Percentiles rank a stretch among this genome's conserved stretches.
These are phyloP conservation scores for Eucalyptus sideroxylon DNA, from an alignment of 345 rosid species.

Conservation along the genomic window DNA sequence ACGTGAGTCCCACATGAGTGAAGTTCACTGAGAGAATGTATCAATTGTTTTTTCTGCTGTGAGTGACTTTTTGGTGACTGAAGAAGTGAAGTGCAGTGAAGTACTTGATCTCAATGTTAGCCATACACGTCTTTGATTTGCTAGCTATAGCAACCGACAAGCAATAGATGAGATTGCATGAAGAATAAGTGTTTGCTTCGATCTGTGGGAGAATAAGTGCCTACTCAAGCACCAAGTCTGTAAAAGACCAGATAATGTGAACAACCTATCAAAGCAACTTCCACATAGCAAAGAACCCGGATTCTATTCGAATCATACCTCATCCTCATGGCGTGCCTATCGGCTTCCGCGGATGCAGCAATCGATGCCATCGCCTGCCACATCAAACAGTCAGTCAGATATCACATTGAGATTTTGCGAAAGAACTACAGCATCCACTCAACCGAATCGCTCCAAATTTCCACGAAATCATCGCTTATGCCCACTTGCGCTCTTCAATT, in stretches of 20 bases:
- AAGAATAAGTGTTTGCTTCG: background rate
- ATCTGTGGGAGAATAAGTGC: background rate
- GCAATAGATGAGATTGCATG: background rate
- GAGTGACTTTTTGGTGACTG: background rate
- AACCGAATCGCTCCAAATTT: background rate
- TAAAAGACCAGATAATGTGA: background rate
- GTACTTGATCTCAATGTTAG: background rate
- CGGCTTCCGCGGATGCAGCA: constrained; percentile 75
- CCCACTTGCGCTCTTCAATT: background rate
- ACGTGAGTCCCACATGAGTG: background rate
- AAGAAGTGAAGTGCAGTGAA: background rate
- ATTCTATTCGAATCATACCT: constrained; percentile 20
- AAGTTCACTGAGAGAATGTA: background rate
- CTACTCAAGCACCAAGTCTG: background rate
- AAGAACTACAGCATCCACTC: background rate
- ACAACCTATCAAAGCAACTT: background rate
- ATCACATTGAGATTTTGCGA: background rate
- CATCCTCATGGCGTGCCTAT: constrained; percentile 75
- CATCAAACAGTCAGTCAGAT: background rate
- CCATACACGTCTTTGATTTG: background rate
- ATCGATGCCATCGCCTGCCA: constrained; percentile 96
- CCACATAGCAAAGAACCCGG: background rate
- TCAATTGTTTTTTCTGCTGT: background rate
- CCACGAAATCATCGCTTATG: background rate
- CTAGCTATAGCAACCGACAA: background rate